Evolutionary conservation across 2,329 filamentous ascomycete genomes (phyloP), one percentile per base, ranked within the genome.

Genomic region (Pyricularia grisea): DNA sequence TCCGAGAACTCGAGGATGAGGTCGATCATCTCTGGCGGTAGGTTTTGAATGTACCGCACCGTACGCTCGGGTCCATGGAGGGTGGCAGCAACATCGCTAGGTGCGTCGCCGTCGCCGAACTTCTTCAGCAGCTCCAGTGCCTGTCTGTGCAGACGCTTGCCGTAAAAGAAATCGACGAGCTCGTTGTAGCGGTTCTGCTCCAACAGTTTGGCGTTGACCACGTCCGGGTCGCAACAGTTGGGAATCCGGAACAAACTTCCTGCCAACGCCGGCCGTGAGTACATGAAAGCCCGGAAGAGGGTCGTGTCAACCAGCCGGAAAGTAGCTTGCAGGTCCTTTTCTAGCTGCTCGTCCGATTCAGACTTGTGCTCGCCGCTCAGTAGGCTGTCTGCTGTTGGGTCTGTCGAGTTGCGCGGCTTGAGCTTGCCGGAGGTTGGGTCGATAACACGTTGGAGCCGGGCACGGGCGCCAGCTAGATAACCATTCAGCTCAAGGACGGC

Each of bases 81-180:
- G 4, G 78, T 1, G 84, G 84, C 0, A 25, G 84, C 82, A 2
- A 80, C 80, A 65, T 84, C 82, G 69, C 85, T 81, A 11, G 82
- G 81, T 70, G 81, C 78, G 31, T 83, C 78, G 2, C 85, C 83
- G 31, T 86, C 86, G 23, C 94, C 94, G 73, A 97, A 97, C 72
- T 90, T 91, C 73, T 88, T 87, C 0, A 99, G 84, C 33, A 97
- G 81, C 72, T 93, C 91, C 23, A 99, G 81, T 0, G 95, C 94
- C 75, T 96, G 90, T 23, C 90, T 88, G 78, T 99, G 95, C 60
- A 98, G 85, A 77, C 91, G 94, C 81, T 99, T 99, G 72, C 95
- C 95, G 74, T 96, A 93, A 73, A 98, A 89, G 76, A 99, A 99
- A 77, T 98, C 94, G n/a, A 99, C 93, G 1, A 99, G 83, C 79